Conservation (phyloP, 352 stramenopile genomes). For the Globisporangium solare region DNA sequence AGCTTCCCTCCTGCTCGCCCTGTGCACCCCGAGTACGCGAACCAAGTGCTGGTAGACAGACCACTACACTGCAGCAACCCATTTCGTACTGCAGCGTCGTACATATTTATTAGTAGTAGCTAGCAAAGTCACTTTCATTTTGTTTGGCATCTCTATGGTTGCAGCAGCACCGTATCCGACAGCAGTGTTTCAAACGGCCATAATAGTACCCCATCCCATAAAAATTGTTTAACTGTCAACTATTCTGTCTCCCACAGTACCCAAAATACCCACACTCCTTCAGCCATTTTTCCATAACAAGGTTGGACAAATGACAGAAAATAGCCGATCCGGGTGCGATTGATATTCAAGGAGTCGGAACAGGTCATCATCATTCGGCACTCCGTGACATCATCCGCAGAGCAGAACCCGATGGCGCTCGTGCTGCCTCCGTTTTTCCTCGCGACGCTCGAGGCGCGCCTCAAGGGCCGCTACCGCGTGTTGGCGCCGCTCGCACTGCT, state of each 20-base stretch:
- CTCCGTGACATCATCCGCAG: too few relatives aligned
- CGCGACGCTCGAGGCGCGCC: conserved; percentile 19
- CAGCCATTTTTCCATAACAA: neutral
- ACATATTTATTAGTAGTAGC: too few relatives aligned
- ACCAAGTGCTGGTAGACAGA: too few relatives aligned
- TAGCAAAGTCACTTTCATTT: too few relatives aligned
- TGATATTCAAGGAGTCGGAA: neutral
- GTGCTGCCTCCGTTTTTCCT: conserved; percentile 15
- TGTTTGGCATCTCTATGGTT: too few relatives aligned
- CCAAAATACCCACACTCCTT: neutral
- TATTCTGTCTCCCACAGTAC: neutral
- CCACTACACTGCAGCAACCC: too few relatives aligned
- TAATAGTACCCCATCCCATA: neutral
- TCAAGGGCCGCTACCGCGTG: conserved; percentile 28
- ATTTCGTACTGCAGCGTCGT: too few relatives aligned
- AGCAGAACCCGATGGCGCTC: neutral
- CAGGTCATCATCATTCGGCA: too few relatives aligned
- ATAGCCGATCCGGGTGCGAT: neutral
- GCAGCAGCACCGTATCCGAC: too few relatives aligned
- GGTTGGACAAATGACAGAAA: neutral
- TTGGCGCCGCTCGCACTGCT: conserved; percentile 33
- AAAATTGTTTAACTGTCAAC: too few relatives aligned
- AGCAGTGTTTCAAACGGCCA: neutral
- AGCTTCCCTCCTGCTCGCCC: too few relatives aligned
- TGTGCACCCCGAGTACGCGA: too few relatives aligned